Evolutionary conservation across 768 basidiomycete species (phyloP), one percentile per base, ranked within the genome.

Genomic region (Russula earlei): DNA sequence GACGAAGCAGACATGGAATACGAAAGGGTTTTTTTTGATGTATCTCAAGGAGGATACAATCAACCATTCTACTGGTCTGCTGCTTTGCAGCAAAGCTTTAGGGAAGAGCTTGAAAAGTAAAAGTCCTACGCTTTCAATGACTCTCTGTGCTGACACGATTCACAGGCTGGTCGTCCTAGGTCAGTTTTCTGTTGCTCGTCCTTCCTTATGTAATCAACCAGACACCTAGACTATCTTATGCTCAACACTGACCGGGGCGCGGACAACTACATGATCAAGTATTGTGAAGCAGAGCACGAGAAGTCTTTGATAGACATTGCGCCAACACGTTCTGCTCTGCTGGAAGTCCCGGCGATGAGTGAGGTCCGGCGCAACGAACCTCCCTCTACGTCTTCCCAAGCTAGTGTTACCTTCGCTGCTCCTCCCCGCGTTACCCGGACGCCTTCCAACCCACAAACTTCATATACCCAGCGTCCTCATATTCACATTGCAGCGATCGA

Each of bases 261-360:
- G 1, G 90, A 91, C 72, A 91, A 91, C 68, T 92, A 87, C 69
- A 92, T 92, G 90, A 86, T 92, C 70, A 91, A 89, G 68, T 89
- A 84, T 66, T 91, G 90, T 66, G 86, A 88, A 70, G 84, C 79
- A 42, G 82, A 81, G 38, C 85, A 87, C 55, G 87, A 89, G 60
- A 89, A 86, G 66, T 71, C 82, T 0, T 75, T 87, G 42, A 83
- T 91, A 27, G 85, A 89, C 56, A 82, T 88, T 24, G 88, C 87
- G 1, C 89, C 89, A 10, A 80, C 85, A 41, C 82, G 81, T 29
- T 82, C 82, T 14, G 76, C 79, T 37, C 77, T 76, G 9, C 75
- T 79, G 10, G 79, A 83, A 62, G 84, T 87, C 82, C 84, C 86
- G 4, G 72, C 78, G 33, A 84, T 85, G 84, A 84, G 78, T 53